Conservation (phyloP, 176 grass and related monocot species). For the Luzula sylvatica region DNA sequence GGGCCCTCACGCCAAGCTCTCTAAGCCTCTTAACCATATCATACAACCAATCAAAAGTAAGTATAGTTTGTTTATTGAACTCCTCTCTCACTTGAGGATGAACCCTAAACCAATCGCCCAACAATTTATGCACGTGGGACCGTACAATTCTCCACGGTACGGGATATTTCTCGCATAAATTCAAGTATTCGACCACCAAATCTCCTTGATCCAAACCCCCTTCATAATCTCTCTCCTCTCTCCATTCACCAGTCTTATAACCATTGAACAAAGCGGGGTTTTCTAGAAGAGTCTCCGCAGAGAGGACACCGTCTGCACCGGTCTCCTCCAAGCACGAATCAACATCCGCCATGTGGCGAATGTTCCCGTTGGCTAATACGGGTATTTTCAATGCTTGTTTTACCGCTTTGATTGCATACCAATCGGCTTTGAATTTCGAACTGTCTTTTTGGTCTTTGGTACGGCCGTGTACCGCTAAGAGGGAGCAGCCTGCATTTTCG, state of each 20-base stretch:
- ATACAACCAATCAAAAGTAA: slow-evolving; percentile 74
- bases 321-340: slow-evolving; percentile 71
- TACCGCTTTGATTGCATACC: slow-evolving; percentile 76
- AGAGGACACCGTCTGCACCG: slow-evolving; percentile 79
- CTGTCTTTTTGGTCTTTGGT: slow-evolving; percentile 91
- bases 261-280: slow-evolving; percentile 89
- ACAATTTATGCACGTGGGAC: slow-evolving; percentile 88
- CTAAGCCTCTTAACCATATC: slow-evolving; percentile 83
- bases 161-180: slow-evolving; percentile 75
- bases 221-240: slow-evolving; percentile 39
- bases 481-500: slow-evolving; percentile 84
- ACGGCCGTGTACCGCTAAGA: slow-evolving; percentile 87
- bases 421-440: slow-evolving; percentile 83
- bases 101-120: slow-evolving; percentile 78
- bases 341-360: slow-evolving; percentile 77
- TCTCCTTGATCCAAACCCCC: slow-evolving; percentile 58
- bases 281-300: slow-evolving; percentile 84
- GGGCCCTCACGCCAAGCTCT: slow-evolving; percentile 40
- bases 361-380: slow-evolving; percentile 93
- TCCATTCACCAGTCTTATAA: slow-evolving; percentile 59
- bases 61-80: slow-evolving; percentile 60
- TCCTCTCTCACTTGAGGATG: slow-evolving; percentile 87
- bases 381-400: slow-evolving; percentile 75
- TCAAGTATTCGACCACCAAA: slow-evolving; percentile 74
- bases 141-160: slow-evolving; percentile 96